A percentile compares a stretch with the other conserved stretches of the same genome.
phyloP scores from a whole-genome alignment of 257 asterid genomes.

The Nicotiana undulata region DNA sequence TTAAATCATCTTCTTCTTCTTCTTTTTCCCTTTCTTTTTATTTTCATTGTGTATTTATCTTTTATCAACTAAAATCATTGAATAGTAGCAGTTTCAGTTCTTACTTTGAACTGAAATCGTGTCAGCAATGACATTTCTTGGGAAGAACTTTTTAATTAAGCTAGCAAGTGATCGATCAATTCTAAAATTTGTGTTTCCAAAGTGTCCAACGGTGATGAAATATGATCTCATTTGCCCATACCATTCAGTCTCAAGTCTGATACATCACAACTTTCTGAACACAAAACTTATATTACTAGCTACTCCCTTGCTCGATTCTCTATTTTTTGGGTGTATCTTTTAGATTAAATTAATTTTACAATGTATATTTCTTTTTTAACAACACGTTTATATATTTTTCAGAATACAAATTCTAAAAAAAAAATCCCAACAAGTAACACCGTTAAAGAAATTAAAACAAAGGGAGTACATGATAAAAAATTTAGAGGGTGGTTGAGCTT shows the following conservation, averaged over 20 bases:
- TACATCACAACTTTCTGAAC: not conserved
- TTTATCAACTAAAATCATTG: not conserved
- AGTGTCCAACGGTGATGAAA: not conserved
- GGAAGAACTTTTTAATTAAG: not conserved
- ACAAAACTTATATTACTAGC: too few relatives aligned
- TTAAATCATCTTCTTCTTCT: not conserved
- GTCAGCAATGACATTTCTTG: not conserved
- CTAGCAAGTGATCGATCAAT: not conserved
- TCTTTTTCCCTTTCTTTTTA: not conserved
- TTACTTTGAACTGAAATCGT: not conserved
- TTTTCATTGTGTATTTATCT: not conserved
- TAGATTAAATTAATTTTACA: too few relatives aligned
- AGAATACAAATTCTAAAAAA: too few relatives aligned
- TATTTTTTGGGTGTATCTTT: too few relatives aligned
- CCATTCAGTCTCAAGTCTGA: not conserved
- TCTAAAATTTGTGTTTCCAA: not conserved
- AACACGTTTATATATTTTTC: too few relatives aligned
- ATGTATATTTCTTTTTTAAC: too few relatives aligned
- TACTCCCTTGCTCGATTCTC: too few relatives aligned
- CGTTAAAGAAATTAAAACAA: too few relatives aligned
- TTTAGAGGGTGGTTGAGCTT: not conserved
- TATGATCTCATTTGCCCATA: not conserved
- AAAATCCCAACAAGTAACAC: too few relatives aligned
- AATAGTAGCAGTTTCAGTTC: not conserved
- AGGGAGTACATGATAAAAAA: not conserved